Evolutionary conservation across 805 yeast genomes (phyloP).

Genomic region (Barnettozyma botsteinii): DNA sequence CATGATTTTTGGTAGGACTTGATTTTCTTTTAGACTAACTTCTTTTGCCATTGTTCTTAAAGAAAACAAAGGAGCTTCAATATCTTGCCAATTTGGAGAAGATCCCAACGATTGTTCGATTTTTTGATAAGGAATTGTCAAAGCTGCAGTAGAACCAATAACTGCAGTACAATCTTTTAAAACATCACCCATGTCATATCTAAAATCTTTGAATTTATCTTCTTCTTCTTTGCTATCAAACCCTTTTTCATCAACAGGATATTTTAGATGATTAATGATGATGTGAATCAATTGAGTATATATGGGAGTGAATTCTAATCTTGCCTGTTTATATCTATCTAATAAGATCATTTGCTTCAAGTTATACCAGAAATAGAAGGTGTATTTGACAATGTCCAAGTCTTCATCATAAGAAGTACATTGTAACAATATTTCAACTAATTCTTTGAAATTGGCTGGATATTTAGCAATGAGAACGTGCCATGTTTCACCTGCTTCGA

Average conservation of each 20-base stretch:
- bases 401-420: conserved; percentile 74
- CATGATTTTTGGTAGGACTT: conserved; percentile 73
- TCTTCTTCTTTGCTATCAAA: conserved; percentile 77
- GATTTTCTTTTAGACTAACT: conserved; percentile 60
- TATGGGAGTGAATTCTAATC: conserved; percentile 43
- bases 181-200: conserved; percentile 98
- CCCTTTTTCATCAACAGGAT: conserved; percentile 50
- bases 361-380: conserved; percentile 89
- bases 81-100: conserved; percentile 60
- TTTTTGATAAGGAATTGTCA: conserved; percentile 61
- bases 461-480: conserved; percentile 72
- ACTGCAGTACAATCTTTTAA: conserved; percentile 92
- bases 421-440: conserved; percentile 67
- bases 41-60: conserved; percentile 94
- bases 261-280: conserved; percentile 64
- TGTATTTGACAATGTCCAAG: conserved; percentile 81
- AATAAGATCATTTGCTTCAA: conserved; percentile 62
- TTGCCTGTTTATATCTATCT: conserved; percentile 51
- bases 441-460: conserved; percentile 62
- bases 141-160: conserved; percentile 67
- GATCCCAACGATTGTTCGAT: conserved; percentile 38
- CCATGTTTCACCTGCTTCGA: conserved; percentile 96
- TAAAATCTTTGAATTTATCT: conserved; percentile 87
- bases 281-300: conserved; percentile 54
- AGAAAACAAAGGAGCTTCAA: conserved; percentile 87